A percentile compares a stretch with the other conserved stretches of the same genome.
These are phyloP conservation scores for Fomitopsis pulvina DNA, from an alignment of 768 basidiomycete species.

Conservation along the genomic window DNA sequence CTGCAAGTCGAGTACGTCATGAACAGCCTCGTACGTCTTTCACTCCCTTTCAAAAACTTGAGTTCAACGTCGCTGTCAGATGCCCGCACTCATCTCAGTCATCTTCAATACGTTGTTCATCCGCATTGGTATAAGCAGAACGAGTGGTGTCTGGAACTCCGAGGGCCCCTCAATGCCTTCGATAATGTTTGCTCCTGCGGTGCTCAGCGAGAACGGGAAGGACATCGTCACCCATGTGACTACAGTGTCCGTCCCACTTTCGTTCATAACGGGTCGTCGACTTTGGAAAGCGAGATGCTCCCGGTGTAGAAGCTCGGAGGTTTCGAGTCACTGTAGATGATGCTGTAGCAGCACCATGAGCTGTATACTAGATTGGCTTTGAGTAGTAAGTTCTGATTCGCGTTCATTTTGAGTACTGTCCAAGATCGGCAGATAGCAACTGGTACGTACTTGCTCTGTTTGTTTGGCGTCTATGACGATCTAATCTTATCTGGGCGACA, in stretches of 20 bases:
- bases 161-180: background rate
- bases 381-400: too few relatives aligned
- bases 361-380: too few relatives aligned
- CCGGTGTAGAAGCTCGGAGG: background rate
- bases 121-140: background rate
- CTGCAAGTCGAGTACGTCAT: conserved; percentile 1
- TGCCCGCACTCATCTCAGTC: background rate
- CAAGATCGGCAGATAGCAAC: too few relatives aligned
- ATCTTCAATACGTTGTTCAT: conserved; percentile 1
- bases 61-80: background rate
- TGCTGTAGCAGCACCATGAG: too few relatives aligned
- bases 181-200: background rate
- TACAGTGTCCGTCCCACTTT: background rate
- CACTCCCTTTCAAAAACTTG: background rate
- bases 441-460: too few relatives aligned
- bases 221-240: background rate
- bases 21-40: background rate
- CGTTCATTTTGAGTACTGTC: too few relatives aligned
- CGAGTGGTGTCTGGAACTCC: background rate
- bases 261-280: background rate
- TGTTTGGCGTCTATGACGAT: too few relatives aligned
- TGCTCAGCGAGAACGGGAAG: background rate
- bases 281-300: background rate
- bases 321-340: too few relatives aligned
- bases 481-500: conserved; percentile 7